These are phyloP conservation scores for Candida morakotiae DNA, from an alignment of 805 yeast genomes.

Conservation along the genomic window DNA sequence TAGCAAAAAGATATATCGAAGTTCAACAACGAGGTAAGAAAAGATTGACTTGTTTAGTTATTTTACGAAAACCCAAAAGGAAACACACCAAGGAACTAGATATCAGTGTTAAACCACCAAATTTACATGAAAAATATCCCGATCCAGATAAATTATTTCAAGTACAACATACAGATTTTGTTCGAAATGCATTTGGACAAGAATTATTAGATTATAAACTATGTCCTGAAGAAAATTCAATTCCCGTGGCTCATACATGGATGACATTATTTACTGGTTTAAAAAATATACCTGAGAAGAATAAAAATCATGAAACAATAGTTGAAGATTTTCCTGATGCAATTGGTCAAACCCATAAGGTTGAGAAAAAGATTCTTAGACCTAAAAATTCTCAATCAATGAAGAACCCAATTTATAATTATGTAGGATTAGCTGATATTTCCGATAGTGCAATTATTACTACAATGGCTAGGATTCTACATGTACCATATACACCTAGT, in stretches of 20 bases:
- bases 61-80: slow-evolving; percentile 26
- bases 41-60: slow-evolving; percentile 49
- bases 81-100: slow-evolving; percentile 4
- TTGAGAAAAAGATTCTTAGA: slow-evolving; percentile 8
- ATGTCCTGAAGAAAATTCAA: slow-evolving; percentile 30
- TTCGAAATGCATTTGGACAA: slow-evolving; percentile 33
- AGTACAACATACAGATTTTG: slow-evolving; percentile 32
- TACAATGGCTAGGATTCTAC: slow-evolving; percentile 37
- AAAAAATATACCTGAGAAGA: slow-evolving; percentile 12
- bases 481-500: slow-evolving; percentile 41
- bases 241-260: slow-evolving; percentile 35
- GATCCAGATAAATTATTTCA: slow-evolving; percentile 22
- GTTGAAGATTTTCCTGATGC: slow-evolving; percentile 9
- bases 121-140: slow-evolving; percentile 19
- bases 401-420: slow-evolving; percentile 24
- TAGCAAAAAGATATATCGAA: slow-evolving; percentile 48
- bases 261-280: slow-evolving; percentile 37
- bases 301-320: slow-evolving; percentile 3
- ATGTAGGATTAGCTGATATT: slow-evolving; percentile 33
- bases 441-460: slow-evolving; percentile 39
- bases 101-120: slow-evolving; percentile 14
- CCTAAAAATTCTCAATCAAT: slow-evolving; percentile 17
- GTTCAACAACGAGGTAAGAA: slow-evolving; percentile 51
- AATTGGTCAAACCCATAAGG: background rate
- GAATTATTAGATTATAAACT: slow-evolving; percentile 30